Percentiles rank a stretch among this genome's conserved stretches.
Evolutionary conservation across 305 asterid genomes (phyloP).

Genomic region (Solanum hybrid): DNA sequence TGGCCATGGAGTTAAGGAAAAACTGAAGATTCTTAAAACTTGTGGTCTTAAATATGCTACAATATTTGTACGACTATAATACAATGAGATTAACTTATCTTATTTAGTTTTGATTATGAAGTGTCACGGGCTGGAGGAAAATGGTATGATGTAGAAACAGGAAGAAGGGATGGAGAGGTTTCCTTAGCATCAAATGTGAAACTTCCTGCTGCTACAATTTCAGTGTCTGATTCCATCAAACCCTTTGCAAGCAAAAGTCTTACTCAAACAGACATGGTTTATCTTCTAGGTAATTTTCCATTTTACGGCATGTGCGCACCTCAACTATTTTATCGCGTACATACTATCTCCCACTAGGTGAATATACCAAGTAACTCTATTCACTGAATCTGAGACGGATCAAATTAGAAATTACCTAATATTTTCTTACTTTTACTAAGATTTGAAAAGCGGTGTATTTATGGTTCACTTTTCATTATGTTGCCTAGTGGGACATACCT

Average conservation of each 20-base stretch:
- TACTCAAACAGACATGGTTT: constrained; percentile 28
- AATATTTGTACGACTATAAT: background rate
- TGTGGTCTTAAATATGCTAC: background rate
- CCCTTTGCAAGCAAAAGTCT: constrained; percentile 36
- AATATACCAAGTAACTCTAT: background rate
- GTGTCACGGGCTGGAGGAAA: constrained; percentile 37
- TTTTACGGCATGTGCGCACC: background rate
- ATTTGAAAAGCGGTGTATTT: too few relatives aligned
- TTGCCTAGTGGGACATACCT: too few relatives aligned
- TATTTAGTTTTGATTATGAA: background rate
- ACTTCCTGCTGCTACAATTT: constrained; percentile 34
- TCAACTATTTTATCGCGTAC: background rate
- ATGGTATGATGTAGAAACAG: constrained; percentile 33
- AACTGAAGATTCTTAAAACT: too few relatives aligned
- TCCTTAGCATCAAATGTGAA: constrained; percentile 35
- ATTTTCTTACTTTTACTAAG: too few relatives aligned
- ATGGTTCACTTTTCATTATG: too few relatives aligned
- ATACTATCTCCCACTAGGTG: background rate
- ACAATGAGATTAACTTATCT: too few relatives aligned
- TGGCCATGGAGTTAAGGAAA: too few relatives aligned
- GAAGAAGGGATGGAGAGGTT: constrained; percentile 38
- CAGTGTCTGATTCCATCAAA: constrained; percentile 26
- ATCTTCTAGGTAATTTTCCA: constrained; percentile 28
- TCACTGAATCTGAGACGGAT: background rate
- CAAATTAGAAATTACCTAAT: background rate